Base-by-base conservation (phyloP, 1,139 yeast species). In the Yamadazyma membranifaciens region DNA sequence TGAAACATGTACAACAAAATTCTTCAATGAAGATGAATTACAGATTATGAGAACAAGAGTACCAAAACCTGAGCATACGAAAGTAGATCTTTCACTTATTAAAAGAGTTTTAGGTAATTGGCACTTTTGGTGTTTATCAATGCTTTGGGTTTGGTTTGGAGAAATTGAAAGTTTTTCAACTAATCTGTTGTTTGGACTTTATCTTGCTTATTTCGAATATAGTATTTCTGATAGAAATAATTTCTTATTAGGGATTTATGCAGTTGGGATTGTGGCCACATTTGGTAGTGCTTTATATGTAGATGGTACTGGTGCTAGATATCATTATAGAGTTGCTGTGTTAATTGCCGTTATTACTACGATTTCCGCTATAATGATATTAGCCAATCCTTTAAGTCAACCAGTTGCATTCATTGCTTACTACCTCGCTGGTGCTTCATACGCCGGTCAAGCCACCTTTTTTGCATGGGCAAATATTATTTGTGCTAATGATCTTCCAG, bases 391-490 rank as follows among this genome's bases (percentile, higher is more conserved):
- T 3, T 39, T 63, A 5, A 51, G 57, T 7, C 57, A 63, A 9
- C 39, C 52, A 0, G 62, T 61, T 9, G 76, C 75, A 41, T 78
- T 78, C 51, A 66, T 73, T 9, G 80, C 83, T 1, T 83, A 78
- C 45, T 78, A 77, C 45, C 44, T 79, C 3, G 67, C 78, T 37
- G 83, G 83, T 12, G 56, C 71, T 11, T 59, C 80, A 0, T 78
- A 73, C 51, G 76, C 81, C 14, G 83, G 82, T 0, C 83, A 79
- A 50, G 75, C 83, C 0, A 67, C 73, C 0, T 78, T 75, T 54
- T 79, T 78, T 47, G 73, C 83, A 0, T 79, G 83, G 83, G 83
- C 82, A 1, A 79, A 78, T 47, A 62, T 75, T 31, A 75, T 78
- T 1, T 75, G 81, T 47, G 65, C 69, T 26, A 63, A 71, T 46